These are phyloP conservation scores for Medakamo hakoo DNA, from an alignment of 139 green algal species.

Conservation along the genomic window DNA sequence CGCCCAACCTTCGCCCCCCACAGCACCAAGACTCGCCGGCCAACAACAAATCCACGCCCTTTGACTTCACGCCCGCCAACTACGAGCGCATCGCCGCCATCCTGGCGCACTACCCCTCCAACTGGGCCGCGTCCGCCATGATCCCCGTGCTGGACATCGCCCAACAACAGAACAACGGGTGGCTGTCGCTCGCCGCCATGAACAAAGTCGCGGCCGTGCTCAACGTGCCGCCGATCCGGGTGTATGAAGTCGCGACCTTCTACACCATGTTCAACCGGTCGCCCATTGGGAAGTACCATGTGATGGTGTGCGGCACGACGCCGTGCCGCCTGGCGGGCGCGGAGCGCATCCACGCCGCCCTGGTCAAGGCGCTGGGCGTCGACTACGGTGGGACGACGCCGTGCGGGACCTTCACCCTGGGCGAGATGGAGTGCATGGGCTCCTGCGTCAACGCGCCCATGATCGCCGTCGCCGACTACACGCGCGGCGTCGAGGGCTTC, in stretches of 20 bases:
- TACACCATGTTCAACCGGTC: slow-evolving; percentile 99
- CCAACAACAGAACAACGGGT: slow-evolving; percentile 93
- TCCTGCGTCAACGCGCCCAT: slow-evolving; percentile 97
- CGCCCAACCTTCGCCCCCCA: background rate
- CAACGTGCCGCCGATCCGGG: slow-evolving; percentile 75
- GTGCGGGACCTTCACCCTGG: slow-evolving; percentile 91
- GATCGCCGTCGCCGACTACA: slow-evolving; percentile 89
- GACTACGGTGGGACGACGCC: slow-evolving; percentile 49
- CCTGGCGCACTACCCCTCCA: slow-evolving; percentile 72
- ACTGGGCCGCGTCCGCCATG: slow-evolving; percentile 85
- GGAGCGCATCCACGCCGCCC: slow-evolving; percentile 50
- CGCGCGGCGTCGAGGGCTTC: slow-evolving; percentile 62
- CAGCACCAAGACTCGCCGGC: slow-evolving; percentile 51
- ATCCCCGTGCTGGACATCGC: slow-evolving; percentile 94
- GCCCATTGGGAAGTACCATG: slow-evolving; percentile 91
- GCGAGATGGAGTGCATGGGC: slow-evolving; percentile 99
- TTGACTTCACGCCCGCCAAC: slow-evolving; percentile 73
- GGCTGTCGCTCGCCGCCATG: slow-evolving; percentile 74
- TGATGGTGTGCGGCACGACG: slow-evolving; percentile 95
- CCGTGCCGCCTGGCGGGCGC: slow-evolving; percentile 68
- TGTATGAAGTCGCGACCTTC: slow-evolving; percentile 97
- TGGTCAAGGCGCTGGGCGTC: slow-evolving; percentile 56
- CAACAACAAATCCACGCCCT: slow-evolving; percentile 64
- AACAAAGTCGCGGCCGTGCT: slow-evolving; percentile 78
- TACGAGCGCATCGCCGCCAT: slow-evolving; percentile 57